Evolutionary conservation across 73 alveolate species (phyloP), one percentile per base, ranked within the genome.

Genomic region (Blepharisma japonicum): DNA sequence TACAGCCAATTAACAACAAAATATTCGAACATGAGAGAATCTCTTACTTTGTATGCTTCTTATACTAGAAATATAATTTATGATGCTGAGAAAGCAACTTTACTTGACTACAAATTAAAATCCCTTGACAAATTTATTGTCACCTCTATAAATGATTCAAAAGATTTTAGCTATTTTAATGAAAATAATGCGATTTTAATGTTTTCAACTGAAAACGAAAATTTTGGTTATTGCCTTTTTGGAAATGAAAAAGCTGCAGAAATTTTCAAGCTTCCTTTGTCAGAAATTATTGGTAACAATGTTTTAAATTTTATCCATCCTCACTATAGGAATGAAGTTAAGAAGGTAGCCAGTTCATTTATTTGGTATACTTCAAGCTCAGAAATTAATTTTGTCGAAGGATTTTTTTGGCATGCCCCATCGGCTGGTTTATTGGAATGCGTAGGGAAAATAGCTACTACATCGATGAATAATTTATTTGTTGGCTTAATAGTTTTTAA

Each of bases 241-340:
- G 74, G n/a, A 20, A 61, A 61, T 61, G 74, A 25, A 4, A 61
- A 14, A 18, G 74, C 23, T n/a, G 74, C 50, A 25, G 23, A 61
- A 39, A 61, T 61, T 9, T 61, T 61, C 2, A 61, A 25, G 5
- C 74, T 14, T 14, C 74, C 74, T 61, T n/a, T 9, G 2, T 9
- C 14, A 14, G 47, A n/a, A 14, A 61, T 61, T 61, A 25, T 61
- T 9, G 74, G 74, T 14, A 61, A 61, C 74, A 14, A n/a, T n/a
- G 23, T 61, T 20, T 61, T 39, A 14, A 14, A n/a, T 61, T 61
- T 14, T 61, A 39, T 61, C 46, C 74, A n/a, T 61, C 23, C 14
- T 61, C 74, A n/a, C 18, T 61, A 14, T 25, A 61, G 46, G 18
- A 61, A 14, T 14, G 47, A 61, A 8, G 47, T 14, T 25, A 8